Evolutionary conservation across 108 stramenopile species (phyloP), one percentile per base, ranked within the genome.

Genomic region (Nitzschia inconspicua): DNA sequence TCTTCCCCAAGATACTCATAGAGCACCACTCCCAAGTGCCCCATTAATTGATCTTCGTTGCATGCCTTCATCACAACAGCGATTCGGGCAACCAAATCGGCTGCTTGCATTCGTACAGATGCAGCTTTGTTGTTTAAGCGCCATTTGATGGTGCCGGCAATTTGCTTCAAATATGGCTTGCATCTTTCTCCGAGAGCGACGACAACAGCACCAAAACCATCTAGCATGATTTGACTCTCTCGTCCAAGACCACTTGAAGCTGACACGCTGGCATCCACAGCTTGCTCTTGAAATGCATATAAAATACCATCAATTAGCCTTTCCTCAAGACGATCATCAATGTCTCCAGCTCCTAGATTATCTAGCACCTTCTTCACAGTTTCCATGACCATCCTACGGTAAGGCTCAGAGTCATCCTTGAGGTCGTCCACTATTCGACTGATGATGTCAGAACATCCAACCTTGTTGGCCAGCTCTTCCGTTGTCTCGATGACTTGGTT

Each of bases 1-100:
- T 99, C 99, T 73, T 99, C 99, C 7, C 99, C 99, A 0, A 99
- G 85, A 69, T 98, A 98, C 66, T 99, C 99, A 66, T 95, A 99
- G 27, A 99, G 91, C 42, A 99, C 97, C 14, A 96, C 90, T 41
- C 99, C 98, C 58, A 99, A 74, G 70, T 98, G 98, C 25, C 97
- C 95, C 96, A 99, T 96, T 43, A 97, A 79, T 65, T 96, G 94
- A 52, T 98, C 98, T 79, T 99, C 99, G 22, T 91, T 87, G 59
- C 97, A 98, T 2, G 91, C 91, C 58, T 94, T 95, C 94, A 98
- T 94, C 14, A 98, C 95, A 39, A 93, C 88, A n/a, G 99, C 97
- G 48, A 99, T 94, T 34, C 95, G 83, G 13, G 92, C 95, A 49
- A 97, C 96, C 23, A 99, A 77, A 68, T 98, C 99, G 8, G 99